Base-by-base conservation (phyloP, 495 filamentous ascomycete species). In the Penicillium tannophilum region DNA sequence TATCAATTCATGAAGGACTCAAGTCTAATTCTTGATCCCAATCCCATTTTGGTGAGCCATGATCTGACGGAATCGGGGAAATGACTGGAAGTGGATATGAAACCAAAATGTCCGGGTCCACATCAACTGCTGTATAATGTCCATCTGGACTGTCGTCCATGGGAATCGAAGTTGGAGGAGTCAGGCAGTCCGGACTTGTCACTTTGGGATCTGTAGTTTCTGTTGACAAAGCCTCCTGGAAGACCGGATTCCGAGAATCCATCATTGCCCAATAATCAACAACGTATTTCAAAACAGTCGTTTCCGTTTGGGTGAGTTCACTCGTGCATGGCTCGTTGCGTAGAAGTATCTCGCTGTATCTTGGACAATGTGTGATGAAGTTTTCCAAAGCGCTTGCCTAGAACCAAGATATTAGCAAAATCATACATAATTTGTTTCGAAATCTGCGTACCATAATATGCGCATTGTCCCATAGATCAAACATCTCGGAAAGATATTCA, bases 201-300 rank as follows among this genome's bases (percentile, higher is more conserved):
- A 36, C 47, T 6, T 39, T 36, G 2, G 51, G 24, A 30, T 64
- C 52, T 36, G 55, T 24, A 36, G 39, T 28, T 7, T 24, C 33
- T 16, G 44, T 48, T 17, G 46, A 28, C 17, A 10, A 56, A 47
- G 10, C 31, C 20, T 7, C 36, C 41, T 14, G 56, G 35, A 63
- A 61, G 12, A 66, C 60, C 14, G 63, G 63, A 45, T 63, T 68
- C 20, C 44, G 54, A 14, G 66, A 60, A 46, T 68, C 63, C 66
- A 68, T 68, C 63, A 68, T 65, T 14, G 60, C 51, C 66, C 66
- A 68, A 51, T 66, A 68, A 47, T 68, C 66, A 20, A 68, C 23
- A 0, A 68, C 55, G 6, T 54, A 57, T 36, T 46, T 54, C 11
- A 66, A 41, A 17, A 68, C 57, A 41, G 53, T 58, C 4, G 47